Evolutionary conservation across 805 yeast genomes (phyloP).

Genomic region (Candida boleticola): DNA sequence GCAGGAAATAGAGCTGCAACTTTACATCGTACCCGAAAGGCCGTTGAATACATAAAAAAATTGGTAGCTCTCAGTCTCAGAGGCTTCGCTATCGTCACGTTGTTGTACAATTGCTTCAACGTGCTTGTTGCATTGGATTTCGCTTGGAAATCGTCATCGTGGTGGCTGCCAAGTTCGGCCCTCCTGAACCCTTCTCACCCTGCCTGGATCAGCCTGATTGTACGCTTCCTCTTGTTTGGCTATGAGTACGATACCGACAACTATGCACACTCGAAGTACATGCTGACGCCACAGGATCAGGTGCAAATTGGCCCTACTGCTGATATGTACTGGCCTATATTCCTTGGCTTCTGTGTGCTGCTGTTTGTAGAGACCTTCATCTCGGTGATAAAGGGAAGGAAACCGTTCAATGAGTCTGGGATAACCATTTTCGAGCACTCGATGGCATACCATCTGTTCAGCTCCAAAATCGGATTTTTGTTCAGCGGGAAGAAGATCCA

Average conservation of each 20-base stretch:
- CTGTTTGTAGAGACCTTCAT: slow-evolving; percentile 67
- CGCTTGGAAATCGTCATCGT: slow-evolving; percentile 9
- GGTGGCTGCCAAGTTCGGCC: slow-evolving; percentile 13
- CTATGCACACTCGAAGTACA: slow-evolving; percentile 20
- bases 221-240: slow-evolving; percentile 6
- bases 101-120: slow-evolving; percentile 22
- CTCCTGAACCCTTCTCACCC: slow-evolving; percentile 21
- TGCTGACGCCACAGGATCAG: slow-evolving; percentile 26
- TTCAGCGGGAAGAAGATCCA: slow-evolving; percentile 17
- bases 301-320: slow-evolving; percentile 49
- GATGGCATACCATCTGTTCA: slow-evolving; percentile 71
- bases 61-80: slow-evolving; percentile 26
- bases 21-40: slow-evolving; percentile 9
- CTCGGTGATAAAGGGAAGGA: slow-evolving; percentile 51
- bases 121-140: slow-evolving; percentile 34
- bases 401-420: slow-evolving; percentile 63
- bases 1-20: not conserved
- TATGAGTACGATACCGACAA: slow-evolving; percentile 18
- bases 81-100: slow-evolving; percentile 21
- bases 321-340: slow-evolving; percentile 56
- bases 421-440: slow-evolving; percentile 75
- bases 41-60: slow-evolving; percentile 10
- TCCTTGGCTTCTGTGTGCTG: slow-evolving; percentile 55
- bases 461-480: slow-evolving; percentile 30
- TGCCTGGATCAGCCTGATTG: slow-evolving; percentile 20